These are phyloP conservation scores for Exophiala dermatitidis DNA, from an alignment of 2,329 filamentous ascomycete genomes.

Conservation along the genomic window DNA sequence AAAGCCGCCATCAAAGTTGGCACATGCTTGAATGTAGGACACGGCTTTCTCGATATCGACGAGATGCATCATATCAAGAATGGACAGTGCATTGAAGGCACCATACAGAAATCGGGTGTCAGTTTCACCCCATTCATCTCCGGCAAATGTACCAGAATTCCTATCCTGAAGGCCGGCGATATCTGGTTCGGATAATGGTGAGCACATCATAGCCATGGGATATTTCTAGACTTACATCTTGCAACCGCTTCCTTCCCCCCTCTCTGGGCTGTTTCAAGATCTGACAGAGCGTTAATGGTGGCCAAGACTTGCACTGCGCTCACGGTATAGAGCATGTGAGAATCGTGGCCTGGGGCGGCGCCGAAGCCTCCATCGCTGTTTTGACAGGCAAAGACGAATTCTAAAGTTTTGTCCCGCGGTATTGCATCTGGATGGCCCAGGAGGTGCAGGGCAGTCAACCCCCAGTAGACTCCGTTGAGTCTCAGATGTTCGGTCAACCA, in stretches of 20 bases:
- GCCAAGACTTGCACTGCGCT: slow-evolving; percentile 91
- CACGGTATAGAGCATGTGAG: slow-evolving; percentile 92
- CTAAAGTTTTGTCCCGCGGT: slow-evolving; percentile 70
- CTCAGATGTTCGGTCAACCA: slow-evolving; percentile 96
- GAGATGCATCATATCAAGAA: slow-evolving; percentile 65
- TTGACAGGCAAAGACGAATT: slow-evolving; percentile 94
- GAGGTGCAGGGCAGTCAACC: slow-evolving; percentile 78
- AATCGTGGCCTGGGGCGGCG: slow-evolving; percentile 86
- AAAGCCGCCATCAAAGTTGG: slow-evolving; percentile 92
- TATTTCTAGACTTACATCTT: slow-evolving; percentile 56
- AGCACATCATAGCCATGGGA: not conserved
- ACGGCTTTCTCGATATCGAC: slow-evolving; percentile 77
- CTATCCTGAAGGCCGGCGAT: slow-evolving; percentile 76
- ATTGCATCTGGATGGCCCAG: slow-evolving; percentile 74
- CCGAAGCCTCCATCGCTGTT: slow-evolving; percentile 85
- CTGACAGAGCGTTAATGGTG: slow-evolving; percentile 74
- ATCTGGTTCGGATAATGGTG: slow-evolving; percentile 40
- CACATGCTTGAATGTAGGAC: slow-evolving; percentile 68
- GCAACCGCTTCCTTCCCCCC: slow-evolving; percentile 65
- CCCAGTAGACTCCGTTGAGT: slow-evolving; percentile 95
- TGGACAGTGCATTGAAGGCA: slow-evolving; percentile 79
- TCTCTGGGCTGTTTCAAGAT: slow-evolving; percentile 70
- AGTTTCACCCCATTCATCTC: slow-evolving; percentile 93
- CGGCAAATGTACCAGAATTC: slow-evolving; percentile 77
- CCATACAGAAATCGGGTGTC: slow-evolving; percentile 93